Evolutionary conservation across 371 early-diverging fungal genomes (phyloP).

Genomic region (Saksenaea vasiformis): DNA sequence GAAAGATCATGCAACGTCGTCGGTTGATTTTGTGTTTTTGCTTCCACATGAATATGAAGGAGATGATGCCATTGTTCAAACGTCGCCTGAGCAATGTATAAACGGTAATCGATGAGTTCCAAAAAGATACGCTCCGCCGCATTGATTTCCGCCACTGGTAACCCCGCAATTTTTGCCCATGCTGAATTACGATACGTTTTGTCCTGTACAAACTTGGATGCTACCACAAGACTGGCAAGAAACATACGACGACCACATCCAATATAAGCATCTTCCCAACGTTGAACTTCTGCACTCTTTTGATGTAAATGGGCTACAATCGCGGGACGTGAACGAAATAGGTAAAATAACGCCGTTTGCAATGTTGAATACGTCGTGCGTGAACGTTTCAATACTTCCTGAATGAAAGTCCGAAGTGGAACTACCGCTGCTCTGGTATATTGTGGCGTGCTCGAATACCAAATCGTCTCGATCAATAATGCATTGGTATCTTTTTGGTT

Average conservation of each 20-base stretch:
- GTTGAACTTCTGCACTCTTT: background rate
- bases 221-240: constrained; percentile 74
- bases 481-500: constrained; percentile 53
- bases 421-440: constrained; percentile 50
- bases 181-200: constrained; percentile 79
- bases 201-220: constrained; percentile 80
- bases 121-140: constrained; percentile 76
- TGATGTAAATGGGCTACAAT: constrained; percentile 27
- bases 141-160: constrained; percentile 74
- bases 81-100: constrained; percentile 65
- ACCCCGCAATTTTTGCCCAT: constrained; percentile 79
- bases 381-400: constrained; percentile 77
- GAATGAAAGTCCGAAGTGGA: constrained; percentile 72
- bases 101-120: constrained; percentile 69
- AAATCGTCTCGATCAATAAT: constrained; percentile 63
- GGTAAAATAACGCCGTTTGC: constrained; percentile 73
- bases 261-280: constrained; percentile 39
- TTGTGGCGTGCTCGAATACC: constrained; percentile 37
- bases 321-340: constrained; percentile 55
- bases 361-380: constrained; percentile 80
- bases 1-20: constrained; percentile 18
- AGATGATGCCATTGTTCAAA: constrained; percentile 54
- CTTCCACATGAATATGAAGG: constrained; percentile 33
- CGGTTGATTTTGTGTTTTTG: constrained; percentile 23
- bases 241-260: constrained; percentile 81